Conservation (phyloP, 345 rosid species). For the Nasturtium officinale region DNA sequence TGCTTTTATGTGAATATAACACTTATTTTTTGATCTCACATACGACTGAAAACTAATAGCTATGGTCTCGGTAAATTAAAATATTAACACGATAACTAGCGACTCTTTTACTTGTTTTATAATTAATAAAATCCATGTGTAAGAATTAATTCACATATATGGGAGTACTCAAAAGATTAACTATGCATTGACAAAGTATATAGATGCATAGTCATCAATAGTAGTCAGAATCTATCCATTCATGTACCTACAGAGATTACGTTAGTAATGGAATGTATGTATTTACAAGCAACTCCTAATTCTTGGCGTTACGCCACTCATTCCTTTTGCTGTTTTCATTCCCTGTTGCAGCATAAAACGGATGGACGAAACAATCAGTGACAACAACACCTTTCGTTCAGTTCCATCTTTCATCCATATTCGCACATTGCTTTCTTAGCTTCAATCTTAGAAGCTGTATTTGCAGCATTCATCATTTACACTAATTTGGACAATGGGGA, state of each 20-base stretch:
- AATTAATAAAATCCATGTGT: background rate
- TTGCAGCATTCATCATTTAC: conserved; percentile 13
- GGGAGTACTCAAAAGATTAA: background rate
- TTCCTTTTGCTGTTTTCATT: conserved; percentile 13
- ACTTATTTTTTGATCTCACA: background rate
- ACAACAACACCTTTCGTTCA: conserved; percentile 36
- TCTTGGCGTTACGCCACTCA: conserved; percentile 21
- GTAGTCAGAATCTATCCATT: background rate
- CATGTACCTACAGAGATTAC: background rate
- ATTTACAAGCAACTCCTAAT: conserved; percentile 3
- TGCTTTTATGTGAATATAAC: background rate
- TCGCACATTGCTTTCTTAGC: background rate
- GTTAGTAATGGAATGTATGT: background rate
- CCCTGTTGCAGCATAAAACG: conserved; percentile 56
- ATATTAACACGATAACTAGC: background rate
- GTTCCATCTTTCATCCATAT: background rate
- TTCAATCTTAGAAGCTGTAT: background rate
- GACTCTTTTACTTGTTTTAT: background rate
- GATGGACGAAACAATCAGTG: conserved; percentile 50
- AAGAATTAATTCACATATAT: background rate
- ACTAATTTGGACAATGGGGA: background rate
- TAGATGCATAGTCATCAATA: conserved; percentile 1
- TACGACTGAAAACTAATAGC: background rate
- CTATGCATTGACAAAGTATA: background rate
- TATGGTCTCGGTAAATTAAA: no score